A percentile compares a stretch with the other conserved stretches of the same genome.
phyloP scores from a whole-genome alignment of 2,329 filamentous ascomycete genomes.

The Penicillium sp. region DNA sequence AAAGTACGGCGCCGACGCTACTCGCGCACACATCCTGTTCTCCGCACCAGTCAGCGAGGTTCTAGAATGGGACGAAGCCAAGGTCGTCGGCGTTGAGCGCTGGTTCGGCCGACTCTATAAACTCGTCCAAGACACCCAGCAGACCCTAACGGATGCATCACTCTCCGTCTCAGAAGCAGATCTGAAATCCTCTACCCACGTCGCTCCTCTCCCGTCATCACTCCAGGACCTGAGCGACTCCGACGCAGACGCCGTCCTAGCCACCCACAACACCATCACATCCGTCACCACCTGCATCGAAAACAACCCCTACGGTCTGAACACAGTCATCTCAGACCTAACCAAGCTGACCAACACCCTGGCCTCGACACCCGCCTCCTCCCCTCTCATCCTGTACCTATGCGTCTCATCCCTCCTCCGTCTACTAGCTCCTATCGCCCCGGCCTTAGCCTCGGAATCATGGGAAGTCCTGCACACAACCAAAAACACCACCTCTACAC shows the following conservation, averaged over 20 bases:
- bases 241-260: constrained; percentile 56
- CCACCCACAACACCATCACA: constrained; percentile 64
- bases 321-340: constrained; percentile 78
- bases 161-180: constrained; percentile 23
- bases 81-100: constrained; percentile 75
- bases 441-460: constrained; percentile 76
- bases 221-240: constrained; percentile 33
- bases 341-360: constrained; percentile 76
- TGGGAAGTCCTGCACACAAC: constrained; percentile 60
- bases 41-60: constrained; percentile 80
- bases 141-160: constrained; percentile 23
- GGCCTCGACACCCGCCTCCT: constrained; percentile 44
- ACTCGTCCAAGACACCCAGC: constrained; percentile 46
- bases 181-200: constrained; percentile 21
- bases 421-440: constrained; percentile 75
- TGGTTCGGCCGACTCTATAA: constrained; percentile 72
- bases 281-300: constrained; percentile 68
- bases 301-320: constrained; percentile 70
- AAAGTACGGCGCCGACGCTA: constrained; percentile 77
- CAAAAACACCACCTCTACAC: constrained; percentile 9
- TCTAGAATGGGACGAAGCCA: constrained; percentile 81
- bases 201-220: constrained; percentile 24
- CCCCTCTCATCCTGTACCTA: constrained; percentile 39
- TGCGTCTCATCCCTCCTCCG: constrained; percentile 60
- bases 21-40: constrained; percentile 83